Percentiles rank a stretch among this genome's conserved stretches.
Evolutionary conservation across 768 basidiomycete genomes (phyloP).

Genomic region (Cyclocybe aegerita): DNA sequence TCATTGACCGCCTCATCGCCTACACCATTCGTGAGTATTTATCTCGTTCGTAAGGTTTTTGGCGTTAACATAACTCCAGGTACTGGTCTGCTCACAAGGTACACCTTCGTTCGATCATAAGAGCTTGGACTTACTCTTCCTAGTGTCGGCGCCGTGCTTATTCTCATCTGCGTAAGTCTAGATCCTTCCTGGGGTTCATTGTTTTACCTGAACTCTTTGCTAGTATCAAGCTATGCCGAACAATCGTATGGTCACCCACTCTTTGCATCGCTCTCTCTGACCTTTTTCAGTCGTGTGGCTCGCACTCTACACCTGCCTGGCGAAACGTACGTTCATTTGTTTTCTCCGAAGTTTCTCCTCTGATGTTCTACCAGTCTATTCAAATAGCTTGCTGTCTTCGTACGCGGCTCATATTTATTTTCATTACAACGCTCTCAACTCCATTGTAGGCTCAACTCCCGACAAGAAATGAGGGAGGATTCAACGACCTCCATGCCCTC

Average conservation of each 20-base stretch:
- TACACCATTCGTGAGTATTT: conserved; percentile 27
- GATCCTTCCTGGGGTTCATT: not conserved
- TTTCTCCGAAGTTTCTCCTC: not conserved
- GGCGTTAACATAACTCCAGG: conserved; percentile 8
- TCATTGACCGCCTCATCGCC: conserved; percentile 26
- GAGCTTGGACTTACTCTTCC: not conserved
- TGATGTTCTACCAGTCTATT: conserved; percentile 19
- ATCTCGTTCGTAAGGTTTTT: not conserved
- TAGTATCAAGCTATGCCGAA: conserved; percentile 21
- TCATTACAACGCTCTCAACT: not conserved
- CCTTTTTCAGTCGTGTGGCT: conserved; percentile 27
- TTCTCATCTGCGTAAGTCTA: conserved; percentile 20
- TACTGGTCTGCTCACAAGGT: conserved; percentile 25
- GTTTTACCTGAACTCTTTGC: not conserved
- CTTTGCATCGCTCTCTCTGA: not conserved
- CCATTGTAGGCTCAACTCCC: too few species aligned
- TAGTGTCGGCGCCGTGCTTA: conserved; percentile 14
- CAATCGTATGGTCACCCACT: conserved; percentile 15
- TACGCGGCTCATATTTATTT: conserved; percentile 5
- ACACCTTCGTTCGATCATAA: not conserved
- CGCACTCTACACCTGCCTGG: conserved; percentile 28
- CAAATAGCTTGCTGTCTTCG: conserved; percentile 25
- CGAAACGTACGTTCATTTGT: conserved; percentile 22
- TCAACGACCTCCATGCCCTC: too few species aligned
- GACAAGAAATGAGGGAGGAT: too few species aligned